Base-by-base conservation (phyloP, 2,329 filamentous ascomycete genomes). In the Pyrenophora seminiperda region DNA sequence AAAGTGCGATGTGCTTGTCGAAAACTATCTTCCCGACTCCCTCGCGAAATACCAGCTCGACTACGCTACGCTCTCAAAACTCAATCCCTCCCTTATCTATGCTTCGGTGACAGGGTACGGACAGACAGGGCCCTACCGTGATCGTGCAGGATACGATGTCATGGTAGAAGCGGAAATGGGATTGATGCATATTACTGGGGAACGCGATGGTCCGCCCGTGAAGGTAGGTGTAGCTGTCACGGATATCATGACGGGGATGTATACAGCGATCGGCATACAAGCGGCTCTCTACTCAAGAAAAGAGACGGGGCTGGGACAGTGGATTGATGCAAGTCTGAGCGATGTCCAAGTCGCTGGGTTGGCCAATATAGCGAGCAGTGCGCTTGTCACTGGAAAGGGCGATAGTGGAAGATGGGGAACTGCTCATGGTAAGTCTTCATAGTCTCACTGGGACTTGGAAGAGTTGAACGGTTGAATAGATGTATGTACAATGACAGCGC, bases 121-220 rank as follows among this genome's bases (percentile, higher is more conserved):
- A 1, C 94, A 97, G 72, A 96, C 89, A 1, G 94, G 94, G 0
- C 93, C 94, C 0, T 96, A 94, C 73, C 84, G 87, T 10, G 83
- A 86, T 56, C 83, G 94, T 10, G 91, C 94, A 2, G 94, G 94
- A 7, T 99, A 97, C 79, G 94, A 99, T 74, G 94, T 99, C 62
- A 97, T 99, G 93, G 92, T 99, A 5, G 94, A 97, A 77, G 94
- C 92, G 32, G 94, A 97, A 73, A 94, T 97, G 77, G 94, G 94
- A 1, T 77, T 99, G 47, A 97, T 97, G 94, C 94, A 99, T 75
- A 97, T 99, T 62, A 99, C 94, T 0, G 94, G 94, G 14, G 84
- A 85, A 57, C 82, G 91, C 43, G 89, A 95, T 62, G 91, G 92
- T 0, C 88, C 91, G 1, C 94, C 94, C 0, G 93, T 97, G 29